A percentile compares a stretch with the other conserved stretches of the same genome.
Conservation (phyloP, 2,329 filamentous ascomycete species). For the Colletotrichum tofieldiae region DNA sequence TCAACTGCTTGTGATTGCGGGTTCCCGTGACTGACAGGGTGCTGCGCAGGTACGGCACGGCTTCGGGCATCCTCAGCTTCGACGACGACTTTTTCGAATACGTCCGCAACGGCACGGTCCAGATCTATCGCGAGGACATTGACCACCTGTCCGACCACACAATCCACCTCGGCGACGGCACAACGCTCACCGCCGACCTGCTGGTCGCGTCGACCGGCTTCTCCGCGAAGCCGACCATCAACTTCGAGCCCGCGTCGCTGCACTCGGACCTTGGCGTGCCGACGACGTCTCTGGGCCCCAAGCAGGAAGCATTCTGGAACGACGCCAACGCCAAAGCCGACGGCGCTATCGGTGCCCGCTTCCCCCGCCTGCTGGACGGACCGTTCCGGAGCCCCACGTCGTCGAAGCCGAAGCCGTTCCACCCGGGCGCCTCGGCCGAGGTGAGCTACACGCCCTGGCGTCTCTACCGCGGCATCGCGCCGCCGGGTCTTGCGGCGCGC, state of each 20-base stretch:
- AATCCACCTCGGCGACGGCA: conserved; percentile 65
- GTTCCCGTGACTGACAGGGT: not conserved
- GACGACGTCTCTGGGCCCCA: conserved; percentile 36
- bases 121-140: conserved; percentile 70
- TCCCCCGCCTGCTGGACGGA: conserved; percentile 42
- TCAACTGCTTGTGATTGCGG: conserved; percentile 46
- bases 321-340: conserved; percentile 42
- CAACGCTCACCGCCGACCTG: conserved; percentile 61
- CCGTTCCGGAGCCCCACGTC: conserved; percentile 37
- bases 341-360: conserved; percentile 34
- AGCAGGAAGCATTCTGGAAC: conserved; percentile 42
- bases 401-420: conserved; percentile 36
- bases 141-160: conserved; percentile 59
- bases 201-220: conserved; percentile 54
- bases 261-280: conserved; percentile 46
- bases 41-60: conserved; percentile 65
- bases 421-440: conserved; percentile 41
- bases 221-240: conserved; percentile 45
- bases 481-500: conserved; percentile 50
- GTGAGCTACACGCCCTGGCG: conserved; percentile 46
- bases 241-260: conserved; percentile 42
- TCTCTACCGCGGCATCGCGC: conserved; percentile 49
- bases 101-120: conserved; percentile 67
- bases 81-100: conserved; percentile 70
- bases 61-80: conserved; percentile 75